These are phyloP conservation scores for Suillus tomentosus DNA, from an alignment of 768 basidiomycete species.

Conservation along the genomic window DNA sequence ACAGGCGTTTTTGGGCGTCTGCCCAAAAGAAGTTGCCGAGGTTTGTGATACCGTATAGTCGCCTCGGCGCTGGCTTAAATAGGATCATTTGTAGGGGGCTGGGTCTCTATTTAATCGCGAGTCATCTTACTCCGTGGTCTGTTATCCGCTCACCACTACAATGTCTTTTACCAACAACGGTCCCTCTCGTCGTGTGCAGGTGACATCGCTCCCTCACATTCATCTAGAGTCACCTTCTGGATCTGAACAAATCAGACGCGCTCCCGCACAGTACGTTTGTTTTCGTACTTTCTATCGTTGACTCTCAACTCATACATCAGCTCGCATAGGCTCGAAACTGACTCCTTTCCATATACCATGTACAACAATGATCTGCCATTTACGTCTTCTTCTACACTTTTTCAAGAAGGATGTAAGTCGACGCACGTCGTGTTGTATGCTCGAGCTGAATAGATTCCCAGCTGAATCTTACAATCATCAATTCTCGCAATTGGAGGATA, in stretches of 20 bases:
- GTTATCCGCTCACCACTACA: no score
- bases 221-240: not conserved
- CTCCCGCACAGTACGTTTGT: not conserved
- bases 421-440: not conserved
- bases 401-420: conserved; percentile 1
- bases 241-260: not conserved
- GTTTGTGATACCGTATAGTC: not conserved
- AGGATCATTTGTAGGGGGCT: not conserved
- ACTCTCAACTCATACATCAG: not conserved
- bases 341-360: not conserved
- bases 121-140: not conserved
- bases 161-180: not conserved
- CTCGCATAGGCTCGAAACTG: not conserved
- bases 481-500: not conserved
- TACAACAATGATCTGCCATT: not conserved
- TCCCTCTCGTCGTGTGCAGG: not conserved
- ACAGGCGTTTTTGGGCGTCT: not conserved
- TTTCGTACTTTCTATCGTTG: not conserved
- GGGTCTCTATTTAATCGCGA: not conserved
- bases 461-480: not conserved
- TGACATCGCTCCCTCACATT: not conserved
- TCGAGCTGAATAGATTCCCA: not conserved
- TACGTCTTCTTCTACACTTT: not conserved
- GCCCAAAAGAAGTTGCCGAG: not conserved
- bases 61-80: not conserved